These are phyloP conservation scores for Tremellales sp. DNA, from an alignment of 1,284 basidiomycete genomes.

Conservation along the genomic window DNA sequence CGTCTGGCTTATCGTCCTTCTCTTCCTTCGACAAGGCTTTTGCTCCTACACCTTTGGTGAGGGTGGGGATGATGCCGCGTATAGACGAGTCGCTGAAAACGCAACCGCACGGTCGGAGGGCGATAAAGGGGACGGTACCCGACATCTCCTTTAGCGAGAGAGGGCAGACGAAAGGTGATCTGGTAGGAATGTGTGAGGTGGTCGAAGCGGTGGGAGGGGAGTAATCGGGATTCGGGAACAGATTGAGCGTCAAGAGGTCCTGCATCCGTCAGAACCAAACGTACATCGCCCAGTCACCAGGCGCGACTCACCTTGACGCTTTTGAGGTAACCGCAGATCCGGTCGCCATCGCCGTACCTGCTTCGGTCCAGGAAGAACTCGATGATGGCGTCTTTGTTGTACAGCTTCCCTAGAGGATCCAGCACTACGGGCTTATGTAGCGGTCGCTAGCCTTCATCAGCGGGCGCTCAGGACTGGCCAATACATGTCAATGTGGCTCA, in stretches of 20 bases:
- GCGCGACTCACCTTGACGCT: constrained; percentile 69
- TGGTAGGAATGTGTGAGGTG: constrained; percentile 48
- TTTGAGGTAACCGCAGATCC: constrained; percentile 80
- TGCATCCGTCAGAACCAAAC: constrained; percentile 37
- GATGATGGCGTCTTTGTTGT: constrained; percentile 87
- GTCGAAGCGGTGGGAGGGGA: constrained; percentile 35
- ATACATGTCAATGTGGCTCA: constrained; percentile 41
- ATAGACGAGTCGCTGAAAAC: constrained; percentile 49
- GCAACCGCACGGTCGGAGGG: constrained; percentile 80
- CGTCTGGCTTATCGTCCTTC: constrained; percentile 15
- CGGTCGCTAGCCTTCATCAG: constrained; percentile 56
- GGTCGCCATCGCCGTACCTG: constrained; percentile 71
- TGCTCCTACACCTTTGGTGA: constrained; percentile 21
- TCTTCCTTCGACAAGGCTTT: not conserved
- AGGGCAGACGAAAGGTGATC: constrained; percentile 76
- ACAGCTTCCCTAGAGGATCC: constrained; percentile 82
- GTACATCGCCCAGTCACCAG: not conserved
- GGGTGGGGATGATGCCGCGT: constrained; percentile 35
- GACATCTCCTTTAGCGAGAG: constrained; percentile 90
- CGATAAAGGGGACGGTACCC: constrained; percentile 79
- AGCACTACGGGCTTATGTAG: constrained; percentile 80
- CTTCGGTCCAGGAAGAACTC: constrained; percentile 77
- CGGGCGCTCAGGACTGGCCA: not conserved
- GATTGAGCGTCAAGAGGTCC: constrained; percentile 77
- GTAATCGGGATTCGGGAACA: constrained; percentile 65